phyloP scores from a whole-genome alignment of 1,284 basidiomycete genomes.

The Malassezia psittaci region DNA sequence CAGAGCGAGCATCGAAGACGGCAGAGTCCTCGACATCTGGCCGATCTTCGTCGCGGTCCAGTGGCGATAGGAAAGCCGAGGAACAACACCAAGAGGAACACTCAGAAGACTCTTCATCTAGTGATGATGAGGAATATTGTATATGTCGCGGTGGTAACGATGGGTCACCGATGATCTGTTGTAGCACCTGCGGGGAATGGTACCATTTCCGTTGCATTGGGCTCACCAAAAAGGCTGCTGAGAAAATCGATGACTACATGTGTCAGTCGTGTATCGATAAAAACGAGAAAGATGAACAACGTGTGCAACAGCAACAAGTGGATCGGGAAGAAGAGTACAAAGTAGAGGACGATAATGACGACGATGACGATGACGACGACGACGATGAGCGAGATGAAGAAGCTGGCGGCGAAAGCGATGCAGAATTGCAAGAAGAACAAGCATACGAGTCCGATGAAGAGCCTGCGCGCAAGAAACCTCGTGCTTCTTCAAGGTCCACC shows the following conservation, averaged over 20 bases:
- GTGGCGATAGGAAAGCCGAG: too few relatives aligned
- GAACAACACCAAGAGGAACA: conserved; percentile 3
- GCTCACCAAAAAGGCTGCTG: conserved; percentile 31
- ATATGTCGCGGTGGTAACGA: conserved; percentile 38
- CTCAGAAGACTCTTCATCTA: conserved; percentile 12
- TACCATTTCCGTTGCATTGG: conserved; percentile 41
- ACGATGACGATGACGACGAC: conserved; percentile 3
- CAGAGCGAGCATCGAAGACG: not conserved
- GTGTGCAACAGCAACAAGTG: not conserved
- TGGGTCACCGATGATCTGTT: conserved; percentile 43
- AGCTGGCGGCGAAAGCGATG: not conserved
- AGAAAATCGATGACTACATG: conserved; percentile 33
- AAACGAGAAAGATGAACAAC: not conserved
- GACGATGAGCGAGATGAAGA: not conserved
- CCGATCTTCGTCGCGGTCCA: too few relatives aligned
- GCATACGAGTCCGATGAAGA: not conserved
- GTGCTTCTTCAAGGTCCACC: not conserved
- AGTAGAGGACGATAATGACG: not conserved
- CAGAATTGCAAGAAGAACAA: not conserved
- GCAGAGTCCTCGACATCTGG: too few relatives aligned
- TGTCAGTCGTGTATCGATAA: conserved; percentile 25
- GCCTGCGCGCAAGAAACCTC: not conserved
- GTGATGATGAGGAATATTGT: conserved; percentile 32
- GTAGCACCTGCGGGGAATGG: conserved; percentile 41
- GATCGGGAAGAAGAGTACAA: not conserved